Conservation (phyloP, 2,329 filamentous ascomycete species). For the Colletotrichum scovillei region DNA sequence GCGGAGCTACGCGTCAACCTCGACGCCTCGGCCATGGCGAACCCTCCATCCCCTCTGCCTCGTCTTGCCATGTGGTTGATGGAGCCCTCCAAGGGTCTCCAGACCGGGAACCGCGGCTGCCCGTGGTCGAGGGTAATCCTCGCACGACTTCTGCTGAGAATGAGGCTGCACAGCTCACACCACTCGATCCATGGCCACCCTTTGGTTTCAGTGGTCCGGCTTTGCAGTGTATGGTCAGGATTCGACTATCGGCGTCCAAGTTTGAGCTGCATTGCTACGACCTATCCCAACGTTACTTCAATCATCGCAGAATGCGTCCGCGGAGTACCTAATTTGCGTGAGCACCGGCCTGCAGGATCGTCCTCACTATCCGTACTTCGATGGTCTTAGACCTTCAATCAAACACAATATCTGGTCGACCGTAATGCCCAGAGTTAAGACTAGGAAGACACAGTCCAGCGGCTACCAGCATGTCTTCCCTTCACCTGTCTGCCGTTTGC, state of each 20-base stretch:
- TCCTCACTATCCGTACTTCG: not conserved
- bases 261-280: not conserved
- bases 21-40: conserved; percentile 30
- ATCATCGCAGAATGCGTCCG: not conserved
- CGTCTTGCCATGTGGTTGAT: conserved; percentile 34
- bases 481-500: conserved; percentile 14
- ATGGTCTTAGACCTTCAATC: not conserved
- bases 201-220: conserved; percentile 28
- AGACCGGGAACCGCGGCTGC: conserved; percentile 21
- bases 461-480: not conserved
- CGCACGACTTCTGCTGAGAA: conserved; percentile 32
- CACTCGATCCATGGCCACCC: conserved; percentile 2
- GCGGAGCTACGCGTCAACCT: conserved; percentile 15
- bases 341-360: not conserved
- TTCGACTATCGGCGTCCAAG: not conserved
- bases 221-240: conserved; percentile 11
- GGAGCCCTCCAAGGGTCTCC: conserved; percentile 13
- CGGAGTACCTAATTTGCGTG: not conserved
- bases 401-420: not conserved
- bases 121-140: conserved; percentile 25
- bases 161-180: conserved; percentile 35
- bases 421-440: no score
- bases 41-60: conserved; percentile 34
- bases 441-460: not conserved
- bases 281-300: not conserved